Evolutionary conservation across 2,329 filamentous ascomycete genomes (phyloP).

Genomic region (Bertia moriformis): DNA sequence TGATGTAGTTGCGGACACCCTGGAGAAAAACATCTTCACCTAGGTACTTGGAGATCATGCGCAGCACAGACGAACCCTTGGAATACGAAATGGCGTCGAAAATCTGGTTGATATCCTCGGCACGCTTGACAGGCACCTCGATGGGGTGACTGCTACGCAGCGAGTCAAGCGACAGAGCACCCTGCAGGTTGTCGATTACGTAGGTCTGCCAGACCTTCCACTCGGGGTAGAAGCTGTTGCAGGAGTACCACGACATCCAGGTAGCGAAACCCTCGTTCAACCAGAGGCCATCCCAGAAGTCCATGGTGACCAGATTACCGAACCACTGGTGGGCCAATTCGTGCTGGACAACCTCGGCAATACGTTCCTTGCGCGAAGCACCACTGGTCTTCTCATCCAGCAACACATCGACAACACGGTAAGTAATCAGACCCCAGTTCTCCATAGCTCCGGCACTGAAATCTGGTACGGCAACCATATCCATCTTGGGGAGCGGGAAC

Average conservation of each 20-base stretch:
- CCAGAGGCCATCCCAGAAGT: slow-evolving; percentile 97
- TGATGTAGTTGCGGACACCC: slow-evolving; percentile 77
- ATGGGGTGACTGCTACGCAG: slow-evolving; percentile 90
- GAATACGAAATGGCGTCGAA: slow-evolving; percentile 97
- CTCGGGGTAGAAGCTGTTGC: slow-evolving; percentile 88
- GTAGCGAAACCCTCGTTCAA: slow-evolving; percentile 87
- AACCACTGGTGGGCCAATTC: slow-evolving; percentile 98
- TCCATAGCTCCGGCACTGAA: slow-evolving; percentile 96
- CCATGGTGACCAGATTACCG: slow-evolving; percentile 93
- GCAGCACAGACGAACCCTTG: slow-evolving; percentile 86
- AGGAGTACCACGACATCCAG: slow-evolving; percentile 88
- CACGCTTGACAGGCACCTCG: slow-evolving; percentile 87
- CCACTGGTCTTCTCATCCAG: slow-evolving; percentile 85
- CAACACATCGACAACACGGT: slow-evolving; percentile 79
- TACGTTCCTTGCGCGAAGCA: slow-evolving; percentile 77
- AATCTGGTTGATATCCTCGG: slow-evolving; percentile 94
- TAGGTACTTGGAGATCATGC: slow-evolving; percentile 93
- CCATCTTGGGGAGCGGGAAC: slow-evolving; percentile 86
- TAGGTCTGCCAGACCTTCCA: slow-evolving; percentile 98
- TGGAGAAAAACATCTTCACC: slow-evolving; percentile 88
- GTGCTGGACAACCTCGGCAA: slow-evolving; percentile 92
- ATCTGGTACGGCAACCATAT: slow-evolving; percentile 90
- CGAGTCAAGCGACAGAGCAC: slow-evolving; percentile 75
- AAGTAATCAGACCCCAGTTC: slow-evolving; percentile 94
- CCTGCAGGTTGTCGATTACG: slow-evolving; percentile 81